Evolutionary conservation across 352 stramenopile species (phyloP).

Genomic region (Pilasporangium apinafurcum): DNA sequence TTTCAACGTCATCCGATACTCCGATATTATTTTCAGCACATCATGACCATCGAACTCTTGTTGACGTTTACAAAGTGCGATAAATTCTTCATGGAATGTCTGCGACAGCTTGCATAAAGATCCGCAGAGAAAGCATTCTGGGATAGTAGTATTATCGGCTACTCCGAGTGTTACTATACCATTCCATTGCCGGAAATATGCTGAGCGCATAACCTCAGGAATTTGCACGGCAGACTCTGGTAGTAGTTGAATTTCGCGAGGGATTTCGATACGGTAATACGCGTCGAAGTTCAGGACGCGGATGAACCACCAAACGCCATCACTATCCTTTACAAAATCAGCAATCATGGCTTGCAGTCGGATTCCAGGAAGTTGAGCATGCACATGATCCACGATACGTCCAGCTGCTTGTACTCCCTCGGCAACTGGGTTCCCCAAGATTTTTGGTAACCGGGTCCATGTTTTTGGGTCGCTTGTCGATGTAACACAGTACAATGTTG

Average conservation of each 20-base stretch:
- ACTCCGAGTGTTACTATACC: no score
- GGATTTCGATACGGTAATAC: constrained; percentile 22
- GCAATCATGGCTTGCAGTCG: constrained; percentile 43
- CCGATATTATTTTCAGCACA: constrained; percentile 23
- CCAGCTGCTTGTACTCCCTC: constrained; percentile 41
- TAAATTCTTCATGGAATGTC: constrained; percentile 30
- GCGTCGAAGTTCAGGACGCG: constrained; percentile 51
- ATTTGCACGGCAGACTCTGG: constrained; percentile 41
- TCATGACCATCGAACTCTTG: constrained; percentile 8
- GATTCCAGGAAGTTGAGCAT: constrained; percentile 51
- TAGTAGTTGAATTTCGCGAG: constrained; percentile 15
- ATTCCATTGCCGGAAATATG: constrained; percentile 26
- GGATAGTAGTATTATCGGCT: constrained; percentile 3
- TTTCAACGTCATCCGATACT: constrained; percentile 75
- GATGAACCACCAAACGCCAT: constrained; percentile 64
- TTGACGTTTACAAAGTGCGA: constrained; percentile 11
- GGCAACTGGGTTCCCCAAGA: constrained; percentile 43
- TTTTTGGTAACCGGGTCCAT: constrained; percentile 32
- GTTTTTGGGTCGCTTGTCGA: constrained; percentile 24
- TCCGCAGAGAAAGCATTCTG: constrained; percentile 56
- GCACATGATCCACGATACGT: constrained; percentile 58
- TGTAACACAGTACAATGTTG: constrained; percentile 33
- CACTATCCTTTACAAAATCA: constrained; percentile 66
- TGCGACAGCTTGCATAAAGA: constrained; percentile 39
- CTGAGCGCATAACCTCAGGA: constrained; percentile 30